These are phyloP conservation scores for Penstemon davidsonii DNA, from an alignment of 257 asterid species.

Conservation along the genomic window DNA sequence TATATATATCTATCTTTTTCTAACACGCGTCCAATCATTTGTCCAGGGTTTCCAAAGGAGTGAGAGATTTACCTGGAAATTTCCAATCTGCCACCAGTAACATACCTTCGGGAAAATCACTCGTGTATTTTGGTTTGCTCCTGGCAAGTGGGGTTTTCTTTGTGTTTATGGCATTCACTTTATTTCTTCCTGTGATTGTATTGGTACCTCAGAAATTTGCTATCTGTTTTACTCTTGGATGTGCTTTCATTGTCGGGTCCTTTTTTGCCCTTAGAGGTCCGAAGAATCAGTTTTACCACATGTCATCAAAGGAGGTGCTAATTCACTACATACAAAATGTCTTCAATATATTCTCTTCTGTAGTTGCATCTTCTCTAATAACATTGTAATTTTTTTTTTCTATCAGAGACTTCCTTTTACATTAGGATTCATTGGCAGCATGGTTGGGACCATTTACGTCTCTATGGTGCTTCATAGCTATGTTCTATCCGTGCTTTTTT, in stretches of 20 bases:
- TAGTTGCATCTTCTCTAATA: conserved; percentile 28
- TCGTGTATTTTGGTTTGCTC: conserved; percentile 80
- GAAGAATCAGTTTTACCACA: conserved; percentile 73
- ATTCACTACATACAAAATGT: conserved; percentile 6
- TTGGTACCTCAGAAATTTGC: conserved; percentile 93
- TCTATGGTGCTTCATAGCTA: conserved; percentile 97
- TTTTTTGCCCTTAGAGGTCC: conserved; percentile 92
- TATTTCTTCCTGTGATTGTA: conserved; percentile 90
- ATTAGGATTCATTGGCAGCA: conserved; percentile 80
- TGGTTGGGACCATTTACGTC: conserved; percentile 86
- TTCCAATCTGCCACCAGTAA: conserved; percentile 93
- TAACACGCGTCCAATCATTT: conserved; percentile 4
- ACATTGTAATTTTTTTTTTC: conserved; percentile 21
- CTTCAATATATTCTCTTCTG: conserved; percentile 1
- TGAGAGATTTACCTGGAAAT: conserved; percentile 80
- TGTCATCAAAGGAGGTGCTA: conserved; percentile 85
- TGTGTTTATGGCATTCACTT: conserved; percentile 77
- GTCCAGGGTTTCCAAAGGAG: conserved; percentile 86
- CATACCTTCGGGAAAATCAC: conserved; percentile 92
- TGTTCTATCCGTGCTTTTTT: conserved; percentile 77
- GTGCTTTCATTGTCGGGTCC: conserved; percentile 80
- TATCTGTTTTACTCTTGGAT: conserved; percentile 83
- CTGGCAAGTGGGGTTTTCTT: conserved; percentile 87
- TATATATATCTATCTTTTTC: background rate
- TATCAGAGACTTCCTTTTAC: conserved; percentile 94